Evolutionary conservation across 768 basidiomycete species (phyloP).

Genomic region (Auricularia heimuer): DNA sequence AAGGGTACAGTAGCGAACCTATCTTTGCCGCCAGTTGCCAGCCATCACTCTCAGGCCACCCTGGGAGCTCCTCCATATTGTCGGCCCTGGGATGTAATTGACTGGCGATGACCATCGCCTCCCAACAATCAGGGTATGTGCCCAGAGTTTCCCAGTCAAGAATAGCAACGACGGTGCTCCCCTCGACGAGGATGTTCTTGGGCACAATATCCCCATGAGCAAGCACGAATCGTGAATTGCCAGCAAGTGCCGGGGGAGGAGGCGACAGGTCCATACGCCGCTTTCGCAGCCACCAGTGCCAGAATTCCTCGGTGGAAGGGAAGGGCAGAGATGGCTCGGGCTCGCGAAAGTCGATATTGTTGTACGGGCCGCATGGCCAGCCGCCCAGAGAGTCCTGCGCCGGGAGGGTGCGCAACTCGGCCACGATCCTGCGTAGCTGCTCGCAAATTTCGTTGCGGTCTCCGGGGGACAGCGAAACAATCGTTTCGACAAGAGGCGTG

Average conservation of each 20-base stretch:
- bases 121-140: background rate
- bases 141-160: background rate
- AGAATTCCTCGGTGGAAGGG: background rate
- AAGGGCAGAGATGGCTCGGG: background rate
- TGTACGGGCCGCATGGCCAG: background rate
- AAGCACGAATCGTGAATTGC: background rate
- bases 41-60: too few species aligned
- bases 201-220: background rate
- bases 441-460: background rate
- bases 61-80: too few species aligned
- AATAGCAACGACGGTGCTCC: background rate
- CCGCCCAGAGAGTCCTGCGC: background rate
- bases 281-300: background rate
- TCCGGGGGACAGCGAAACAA: background rate
- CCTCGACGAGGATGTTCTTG: background rate
- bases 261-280: too few species aligned
- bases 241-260: background rate
- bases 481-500: background rate
- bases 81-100: background rate
- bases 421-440: background rate
- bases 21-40: too few species aligned
- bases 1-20: too few species aligned
- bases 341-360: background rate
- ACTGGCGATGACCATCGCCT: background rate
- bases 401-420: background rate